Evolutionary conservation across 140 eudicot genomes (phyloP), one percentile per base, ranked within the genome.

Genomic region (Cichorium intybus): DNA sequence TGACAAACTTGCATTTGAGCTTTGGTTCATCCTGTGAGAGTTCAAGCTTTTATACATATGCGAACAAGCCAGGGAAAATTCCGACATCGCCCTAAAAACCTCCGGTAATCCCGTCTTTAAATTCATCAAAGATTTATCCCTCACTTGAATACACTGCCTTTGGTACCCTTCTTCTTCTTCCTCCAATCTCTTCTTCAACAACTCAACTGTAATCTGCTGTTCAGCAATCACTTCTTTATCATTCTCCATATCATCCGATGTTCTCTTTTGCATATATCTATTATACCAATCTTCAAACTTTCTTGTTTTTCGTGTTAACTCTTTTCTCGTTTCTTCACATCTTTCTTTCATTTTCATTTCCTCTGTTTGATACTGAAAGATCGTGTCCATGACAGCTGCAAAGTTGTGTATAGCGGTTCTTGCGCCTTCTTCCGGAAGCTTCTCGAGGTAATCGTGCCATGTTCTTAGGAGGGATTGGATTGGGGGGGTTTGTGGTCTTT

Each of bases 391-490:
- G 21, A 85, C 84, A 23, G 89, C 96, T 7, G 86, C 83, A 75
- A 92, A 92, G 79, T 88, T 92, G 51, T 55, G 33, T 10, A 92
- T 85, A 7, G 95, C 90, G 11, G 82, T 77, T 75, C 79, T 75
- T 15, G 96, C 95, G n/a, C 84, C 84, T 77, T 85, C 98, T 24
- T 83, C 95, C 0, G 95, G 98, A 62, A 92, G 92, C 84, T 88
- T 92, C 70, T 85, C 98, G 4, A 88, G 98, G 18, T 39, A 59
- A 53, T 88, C 95, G 16, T 85, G 64, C 98, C 98, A 92, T 10
- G 87, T 74, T 21, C 75, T 79, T 27, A 92, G 69, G 50, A 92
- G 93, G 52, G 35, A 35, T 52, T 69, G 85, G 23, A 92, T 88
- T 0, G 93, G 95, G 1, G 98, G 96, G 24, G 54, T 85, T 73